Evolutionary conservation across 1,284 basidiomycete species (phyloP).

Genomic region (Trichosporon sp.): DNA sequence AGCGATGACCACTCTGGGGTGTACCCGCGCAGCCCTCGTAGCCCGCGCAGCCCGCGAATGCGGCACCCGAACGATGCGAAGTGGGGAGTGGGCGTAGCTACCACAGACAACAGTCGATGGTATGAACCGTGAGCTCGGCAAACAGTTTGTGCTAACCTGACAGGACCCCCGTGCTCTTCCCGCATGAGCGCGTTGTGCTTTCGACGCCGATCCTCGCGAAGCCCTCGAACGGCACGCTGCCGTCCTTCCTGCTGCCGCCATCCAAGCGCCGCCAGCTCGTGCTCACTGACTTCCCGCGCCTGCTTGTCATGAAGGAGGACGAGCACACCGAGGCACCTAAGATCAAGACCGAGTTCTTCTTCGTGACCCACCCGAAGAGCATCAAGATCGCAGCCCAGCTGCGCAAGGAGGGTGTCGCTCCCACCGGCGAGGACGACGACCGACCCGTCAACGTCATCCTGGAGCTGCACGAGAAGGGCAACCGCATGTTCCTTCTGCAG

Average conservation of each 20-base stretch:
- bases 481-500: constrained; percentile 40
- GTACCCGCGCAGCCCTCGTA: constrained; percentile 8
- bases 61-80: background rate
- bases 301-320: constrained; percentile 55
- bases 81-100: constrained; percentile 10
- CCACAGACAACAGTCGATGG: constrained; percentile 23
- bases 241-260: constrained; percentile 44
- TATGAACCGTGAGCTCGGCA: constrained; percentile 16
- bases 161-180: constrained; percentile 33
- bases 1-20: constrained; percentile 9
- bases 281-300: constrained; percentile 54
- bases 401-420: constrained; percentile 6
- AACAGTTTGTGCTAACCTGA: background rate
- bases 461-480: constrained; percentile 40
- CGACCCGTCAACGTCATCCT: constrained; percentile 27
- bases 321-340: constrained; percentile 5
- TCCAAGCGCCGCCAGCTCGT: constrained; percentile 51
- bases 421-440: constrained; percentile 3
- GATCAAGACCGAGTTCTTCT: constrained; percentile 23
- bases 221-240: constrained; percentile 39
- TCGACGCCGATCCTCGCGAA: constrained; percentile 45
- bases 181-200: constrained; percentile 48
- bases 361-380: constrained; percentile 14
- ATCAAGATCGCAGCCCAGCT: background rate
- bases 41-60: background rate